Evolutionary conservation across 495 filamentous ascomycete species (phyloP).

Genomic region (Talaromyces nanjingensis): DNA sequence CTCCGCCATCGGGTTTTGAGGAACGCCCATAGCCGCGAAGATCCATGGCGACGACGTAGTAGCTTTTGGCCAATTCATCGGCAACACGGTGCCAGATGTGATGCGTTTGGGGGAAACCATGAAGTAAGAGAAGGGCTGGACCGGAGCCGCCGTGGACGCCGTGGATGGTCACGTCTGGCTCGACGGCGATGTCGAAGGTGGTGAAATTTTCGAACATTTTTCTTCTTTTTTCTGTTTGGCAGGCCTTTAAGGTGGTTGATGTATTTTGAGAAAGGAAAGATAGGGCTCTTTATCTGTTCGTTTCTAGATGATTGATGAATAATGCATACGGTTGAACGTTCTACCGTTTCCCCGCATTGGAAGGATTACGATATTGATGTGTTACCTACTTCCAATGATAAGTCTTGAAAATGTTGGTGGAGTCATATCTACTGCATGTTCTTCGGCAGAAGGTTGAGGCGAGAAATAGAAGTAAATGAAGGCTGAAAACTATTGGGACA

Average conservation of each 20-base stretch:
- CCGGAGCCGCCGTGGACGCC: slow-evolving; percentile 18
- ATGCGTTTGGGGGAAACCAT: slow-evolving; percentile 31
- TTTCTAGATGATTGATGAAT: not conserved
- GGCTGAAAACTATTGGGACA: not conserved
- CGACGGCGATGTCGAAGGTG: slow-evolving; percentile 10
- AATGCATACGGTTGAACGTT: not conserved
- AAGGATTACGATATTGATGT: not conserved
- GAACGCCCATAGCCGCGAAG: slow-evolving; percentile 34
- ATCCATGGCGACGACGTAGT: slow-evolving; percentile 27
- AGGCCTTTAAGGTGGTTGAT: not conserved
- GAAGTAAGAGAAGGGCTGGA: slow-evolving; percentile 32
- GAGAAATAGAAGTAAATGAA: not conserved
- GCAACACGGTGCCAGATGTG: slow-evolving; percentile 31
- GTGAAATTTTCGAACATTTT: slow-evolving; percentile 6
- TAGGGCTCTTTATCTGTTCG: not conserved
- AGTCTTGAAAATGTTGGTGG: not conserved
- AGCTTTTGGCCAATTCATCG: slow-evolving; percentile 18
- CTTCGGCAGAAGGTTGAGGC: not conserved
- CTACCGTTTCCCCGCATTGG: not conserved
- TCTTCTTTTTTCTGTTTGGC: not conserved
- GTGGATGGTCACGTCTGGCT: slow-evolving; percentile 21
- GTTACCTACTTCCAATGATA: not conserved
- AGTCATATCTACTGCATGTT: not conserved
- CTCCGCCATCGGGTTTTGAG: slow-evolving; percentile 24
- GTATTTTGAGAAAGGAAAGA: not conserved